Percentiles rank a stretch among this genome's conserved stretches.
Conservation (phyloP, 2,329 filamentous ascomycete genomes). For the Xylaria hypoxylon region DNA sequence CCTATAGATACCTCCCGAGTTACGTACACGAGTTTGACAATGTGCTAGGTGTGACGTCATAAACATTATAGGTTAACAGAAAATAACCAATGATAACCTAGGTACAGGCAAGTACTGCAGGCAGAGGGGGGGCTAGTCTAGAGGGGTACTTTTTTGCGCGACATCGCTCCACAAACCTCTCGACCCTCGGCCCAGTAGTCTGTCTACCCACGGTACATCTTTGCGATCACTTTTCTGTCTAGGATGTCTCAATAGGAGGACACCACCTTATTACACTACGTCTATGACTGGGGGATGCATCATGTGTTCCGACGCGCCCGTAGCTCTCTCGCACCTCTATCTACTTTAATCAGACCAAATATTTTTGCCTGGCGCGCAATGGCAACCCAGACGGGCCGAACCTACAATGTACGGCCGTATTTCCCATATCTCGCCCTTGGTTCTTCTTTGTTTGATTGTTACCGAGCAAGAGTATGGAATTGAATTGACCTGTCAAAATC, state of each 20-base stretch:
- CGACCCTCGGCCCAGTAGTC: neutral
- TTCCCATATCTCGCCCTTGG: neutral
- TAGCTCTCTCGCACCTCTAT: constrained; percentile 25
- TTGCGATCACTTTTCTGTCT: constrained; percentile 5
- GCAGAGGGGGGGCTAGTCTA: too few species aligned
- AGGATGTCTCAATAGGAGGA: constrained; percentile 26
- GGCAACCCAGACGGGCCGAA: constrained; percentile 42
- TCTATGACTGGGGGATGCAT: constrained; percentile 43
- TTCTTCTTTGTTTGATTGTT: too few species aligned
- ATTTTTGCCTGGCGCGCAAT: constrained; percentile 43
- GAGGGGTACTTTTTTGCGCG: neutral
- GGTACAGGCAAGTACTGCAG: too few species aligned
- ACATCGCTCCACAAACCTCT: constrained; percentile 28
- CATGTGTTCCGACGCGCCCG: constrained; percentile 45
- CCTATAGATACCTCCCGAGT: too few species aligned
- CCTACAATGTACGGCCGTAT: constrained; percentile 43
- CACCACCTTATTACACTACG: constrained; percentile 4
- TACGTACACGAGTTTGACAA: too few species aligned
- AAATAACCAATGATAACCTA: too few species aligned
- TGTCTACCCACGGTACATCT: too few species aligned
- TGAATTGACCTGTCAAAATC: constrained; percentile 24
- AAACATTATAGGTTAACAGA: too few species aligned
- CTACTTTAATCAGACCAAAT: constrained; percentile 31
- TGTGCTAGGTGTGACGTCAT: neutral
- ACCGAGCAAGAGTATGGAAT: neutral